Evolutionary conservation across 2,329 filamentous ascomycete genomes (phyloP).

Genomic region (Clarireedia monteithiana): DNA sequence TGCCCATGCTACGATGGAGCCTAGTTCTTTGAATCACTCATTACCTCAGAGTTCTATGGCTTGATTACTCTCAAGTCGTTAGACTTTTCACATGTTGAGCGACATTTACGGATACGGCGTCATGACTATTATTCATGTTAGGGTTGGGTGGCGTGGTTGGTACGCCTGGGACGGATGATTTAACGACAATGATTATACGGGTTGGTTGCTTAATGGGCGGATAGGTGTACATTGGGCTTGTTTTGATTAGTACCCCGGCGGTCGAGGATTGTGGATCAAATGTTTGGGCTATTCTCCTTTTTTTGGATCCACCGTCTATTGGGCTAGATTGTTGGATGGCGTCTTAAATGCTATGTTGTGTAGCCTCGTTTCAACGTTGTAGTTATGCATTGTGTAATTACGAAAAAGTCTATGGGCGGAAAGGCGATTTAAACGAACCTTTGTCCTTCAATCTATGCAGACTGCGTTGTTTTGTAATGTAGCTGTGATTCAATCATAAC

Average conservation of each 20-base stretch:
- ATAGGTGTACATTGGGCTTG: slow-evolving; percentile 9
- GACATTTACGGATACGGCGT: background rate
- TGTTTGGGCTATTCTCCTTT: background rate
- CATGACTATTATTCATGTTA: slow-evolving; percentile 4
- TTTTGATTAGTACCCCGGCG: slow-evolving; percentile 8
- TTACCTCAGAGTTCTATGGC: slow-evolving; percentile 3
- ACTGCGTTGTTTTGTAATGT: no score
- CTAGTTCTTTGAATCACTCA: slow-evolving; percentile 14
- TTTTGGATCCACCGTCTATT: slow-evolving; percentile 4
- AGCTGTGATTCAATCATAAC: no score
- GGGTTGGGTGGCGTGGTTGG: slow-evolving; percentile 6
- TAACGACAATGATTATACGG: slow-evolving; percentile 11
- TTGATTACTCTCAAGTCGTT: background rate
- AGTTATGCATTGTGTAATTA: no score
- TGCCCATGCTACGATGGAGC: slow-evolving; percentile 16
- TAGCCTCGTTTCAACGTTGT: background rate
- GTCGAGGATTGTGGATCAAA: background rate
- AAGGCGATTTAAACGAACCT: no score
- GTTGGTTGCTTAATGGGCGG: slow-evolving; percentile 10
- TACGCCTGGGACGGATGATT: slow-evolving; percentile 6
- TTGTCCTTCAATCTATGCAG: no score
- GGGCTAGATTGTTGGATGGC: background rate
- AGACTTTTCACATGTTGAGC: background rate
- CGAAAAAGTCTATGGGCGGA: no score
- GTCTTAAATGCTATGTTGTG: background rate